Percentiles rank a stretch among this genome's conserved stretches.
Evolutionary conservation across 306 rosid genomes (phyloP).

Genomic region (Vicia sativa): DNA sequence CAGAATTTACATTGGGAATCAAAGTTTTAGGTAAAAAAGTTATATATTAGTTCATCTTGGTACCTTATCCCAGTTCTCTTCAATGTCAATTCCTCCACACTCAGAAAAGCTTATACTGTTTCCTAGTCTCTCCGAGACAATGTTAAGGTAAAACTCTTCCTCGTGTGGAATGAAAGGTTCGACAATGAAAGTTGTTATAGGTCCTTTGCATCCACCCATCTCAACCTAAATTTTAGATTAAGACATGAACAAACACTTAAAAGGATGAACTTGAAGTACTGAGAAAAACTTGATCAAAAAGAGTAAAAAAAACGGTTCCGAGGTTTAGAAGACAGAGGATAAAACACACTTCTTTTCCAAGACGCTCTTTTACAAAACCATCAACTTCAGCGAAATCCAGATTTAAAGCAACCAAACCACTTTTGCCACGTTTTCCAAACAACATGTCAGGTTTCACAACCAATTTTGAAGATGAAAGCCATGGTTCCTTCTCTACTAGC

Average conservation of each 20-base stretch:
- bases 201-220: conserved; percentile 93
- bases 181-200: conserved; percentile 91
- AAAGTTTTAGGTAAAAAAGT: neutral
- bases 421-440: conserved; percentile 98
- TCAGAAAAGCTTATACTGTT: conserved; percentile 86
- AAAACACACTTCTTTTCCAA: conserved; percentile 78
- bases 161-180: conserved; percentile 93
- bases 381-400: conserved; percentile 81
- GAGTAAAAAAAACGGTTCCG: neutral
- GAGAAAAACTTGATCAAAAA: conserved; percentile 3
- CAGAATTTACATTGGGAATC: neutral
- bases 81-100: conserved; percentile 97
- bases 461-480: conserved; percentile 86
- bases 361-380: conserved; percentile 77
- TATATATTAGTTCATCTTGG: neutral
- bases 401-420: conserved; percentile 92
- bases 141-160: conserved; percentile 87
- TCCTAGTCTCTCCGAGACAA: conserved; percentile 89
- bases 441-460: conserved; percentile 99
- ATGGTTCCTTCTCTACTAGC: conserved; percentile 75
- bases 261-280: conserved; percentile 2
- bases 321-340: conserved; percentile 9
- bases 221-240: conserved; percentile 57
- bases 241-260: conserved; percentile 25
- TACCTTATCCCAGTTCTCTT: conserved; percentile 98